phyloP scores from a whole-genome alignment of 106 monocot species.

The Dioscorea alata region DNA sequence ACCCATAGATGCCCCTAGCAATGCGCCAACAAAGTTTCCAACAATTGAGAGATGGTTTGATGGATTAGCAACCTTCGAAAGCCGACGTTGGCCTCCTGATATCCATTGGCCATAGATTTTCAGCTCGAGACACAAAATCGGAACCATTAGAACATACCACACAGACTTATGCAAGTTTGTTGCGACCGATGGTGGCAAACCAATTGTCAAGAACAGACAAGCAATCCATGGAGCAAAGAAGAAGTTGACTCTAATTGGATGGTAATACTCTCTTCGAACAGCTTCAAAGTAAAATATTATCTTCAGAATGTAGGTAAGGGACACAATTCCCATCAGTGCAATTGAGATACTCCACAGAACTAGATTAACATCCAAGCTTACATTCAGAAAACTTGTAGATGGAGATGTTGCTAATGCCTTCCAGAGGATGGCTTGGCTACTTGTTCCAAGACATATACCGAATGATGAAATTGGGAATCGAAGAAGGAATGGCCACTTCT shows the following conservation, averaged over 20 bases:
- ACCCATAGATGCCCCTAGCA: constrained; percentile 67
- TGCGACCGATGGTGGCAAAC: constrained; percentile 39
- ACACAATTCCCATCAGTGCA: constrained; percentile 25
- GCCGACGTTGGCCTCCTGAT: constrained; percentile 60
- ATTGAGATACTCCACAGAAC: constrained; percentile 24
- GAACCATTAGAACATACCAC: constrained; percentile 75
- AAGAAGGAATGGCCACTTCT: constrained; percentile 37
- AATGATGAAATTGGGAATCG: constrained; percentile 30
- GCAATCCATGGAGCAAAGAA: constrained; percentile 90
- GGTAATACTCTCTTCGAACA: constrained; percentile 66
- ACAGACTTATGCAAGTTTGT: constrained; percentile 14
- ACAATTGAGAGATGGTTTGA: constrained; percentile 74
- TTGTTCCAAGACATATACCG: constrained; percentile 28
- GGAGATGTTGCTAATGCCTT: constrained; percentile 20
- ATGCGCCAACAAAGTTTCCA: constrained; percentile 81
- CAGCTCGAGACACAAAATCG: constrained; percentile 69
- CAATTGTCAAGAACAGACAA: constrained; percentile 63
- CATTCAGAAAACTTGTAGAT: constrained; percentile 18
- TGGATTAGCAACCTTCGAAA: constrained; percentile 78
- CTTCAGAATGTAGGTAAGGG: constrained; percentile 50
- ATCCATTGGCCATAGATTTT: constrained; percentile 94
- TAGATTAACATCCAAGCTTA: constrained; percentile 18
- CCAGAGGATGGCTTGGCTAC: constrained; percentile 33
- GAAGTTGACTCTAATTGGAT: constrained; percentile 83
- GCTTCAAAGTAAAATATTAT: constrained; percentile 75